These are phyloP conservation scores for Dendryphion nanum DNA, from an alignment of 2,329 filamentous ascomycete species.

Conservation along the genomic window DNA sequence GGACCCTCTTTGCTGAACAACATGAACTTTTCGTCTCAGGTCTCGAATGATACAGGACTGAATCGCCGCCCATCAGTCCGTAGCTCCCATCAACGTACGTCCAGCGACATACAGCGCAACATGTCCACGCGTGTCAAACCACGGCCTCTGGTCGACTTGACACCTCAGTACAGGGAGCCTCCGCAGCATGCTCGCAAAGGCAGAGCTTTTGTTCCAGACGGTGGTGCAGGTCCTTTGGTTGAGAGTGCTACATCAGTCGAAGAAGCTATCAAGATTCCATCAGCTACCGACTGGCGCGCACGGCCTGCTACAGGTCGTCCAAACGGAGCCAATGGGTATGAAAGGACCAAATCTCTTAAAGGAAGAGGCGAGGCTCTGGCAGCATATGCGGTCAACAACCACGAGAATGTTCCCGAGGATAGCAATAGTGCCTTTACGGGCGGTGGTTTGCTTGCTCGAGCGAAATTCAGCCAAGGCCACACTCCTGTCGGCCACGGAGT, in stretches of 20 bases:
- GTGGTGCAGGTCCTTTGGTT: slow-evolving; percentile 41
- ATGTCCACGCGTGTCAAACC: slow-evolving; percentile 47
- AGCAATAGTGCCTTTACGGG: slow-evolving; percentile 45
- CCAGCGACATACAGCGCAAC: slow-evolving; percentile 45
- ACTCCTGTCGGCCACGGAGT: slow-evolving; percentile 43
- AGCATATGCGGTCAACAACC: slow-evolving; percentile 34
- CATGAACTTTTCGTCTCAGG: slow-evolving; percentile 27
- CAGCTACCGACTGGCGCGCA: slow-evolving; percentile 46
- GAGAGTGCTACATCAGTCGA: slow-evolving; percentile 47
- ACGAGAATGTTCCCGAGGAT: slow-evolving; percentile 27
- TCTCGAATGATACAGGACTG: slow-evolving; percentile 21
- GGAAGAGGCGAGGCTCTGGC: slow-evolving; percentile 35
- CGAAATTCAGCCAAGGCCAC: slow-evolving; percentile 40
- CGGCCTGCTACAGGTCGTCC: slow-evolving; percentile 25
- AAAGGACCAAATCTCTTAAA: slow-evolving; percentile 34
- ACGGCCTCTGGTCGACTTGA: slow-evolving; percentile 68
- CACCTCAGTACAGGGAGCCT: slow-evolving; percentile 62
- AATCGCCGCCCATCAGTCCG: slow-evolving; percentile 32
- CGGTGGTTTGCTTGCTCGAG: slow-evolving; percentile 37
- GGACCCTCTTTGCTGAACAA: slow-evolving; percentile 59
- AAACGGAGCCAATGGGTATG: slow-evolving; percentile 21
- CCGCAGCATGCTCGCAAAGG: slow-evolving; percentile 58
- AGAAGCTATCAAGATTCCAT: slow-evolving; percentile 42
- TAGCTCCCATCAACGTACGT: slow-evolving; percentile 31
- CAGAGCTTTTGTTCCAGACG: slow-evolving; percentile 46